Percentiles rank a stretch among this genome's conserved stretches.
Conservation (phyloP, 768 basidiomycete genomes). For the Hemileccinum rubropunctum region DNA sequence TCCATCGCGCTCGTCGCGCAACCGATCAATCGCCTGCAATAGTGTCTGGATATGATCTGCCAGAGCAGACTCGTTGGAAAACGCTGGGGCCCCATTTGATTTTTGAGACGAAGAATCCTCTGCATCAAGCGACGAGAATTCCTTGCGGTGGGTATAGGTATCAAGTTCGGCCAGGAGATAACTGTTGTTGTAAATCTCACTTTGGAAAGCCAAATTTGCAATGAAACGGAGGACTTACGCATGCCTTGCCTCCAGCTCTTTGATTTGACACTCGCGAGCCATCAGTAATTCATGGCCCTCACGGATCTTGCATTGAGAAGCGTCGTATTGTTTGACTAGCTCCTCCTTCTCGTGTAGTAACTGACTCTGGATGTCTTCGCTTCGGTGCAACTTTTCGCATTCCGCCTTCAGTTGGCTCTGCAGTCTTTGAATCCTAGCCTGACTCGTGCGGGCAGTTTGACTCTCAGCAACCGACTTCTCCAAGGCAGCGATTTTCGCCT, state of each 20-base stretch:
- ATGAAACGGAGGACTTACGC: slow-evolving; percentile 21
- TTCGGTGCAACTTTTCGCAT: slow-evolving; percentile 35
- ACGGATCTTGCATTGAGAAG: slow-evolving; percentile 33
- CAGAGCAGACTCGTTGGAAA: slow-evolving; percentile 22
- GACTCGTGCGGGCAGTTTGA: slow-evolving; percentile 30
- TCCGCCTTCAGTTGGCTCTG: slow-evolving; percentile 42
- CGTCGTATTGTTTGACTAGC: slow-evolving; percentile 43
- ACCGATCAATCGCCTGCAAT: slow-evolving; percentile 59
- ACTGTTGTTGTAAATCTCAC: slow-evolving; percentile 10
- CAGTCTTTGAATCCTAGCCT: slow-evolving; percentile 41
- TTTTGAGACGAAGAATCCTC: neutral
- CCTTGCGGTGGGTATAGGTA: neutral
- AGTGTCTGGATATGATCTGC: slow-evolving; percentile 52
- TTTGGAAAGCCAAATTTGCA: neutral
- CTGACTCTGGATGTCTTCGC: slow-evolving; percentile 43
- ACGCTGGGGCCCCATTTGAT: neutral
- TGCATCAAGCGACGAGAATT: neutral
- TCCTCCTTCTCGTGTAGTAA: slow-evolving; percentile 57
- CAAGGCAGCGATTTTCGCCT: slow-evolving; percentile 58
- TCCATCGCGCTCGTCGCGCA: slow-evolving; percentile 63
- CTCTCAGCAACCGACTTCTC: slow-evolving; percentile 46
- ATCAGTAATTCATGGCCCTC: slow-evolving; percentile 19
- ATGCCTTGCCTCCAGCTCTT: slow-evolving; percentile 22
- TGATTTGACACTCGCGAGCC: slow-evolving; percentile 24
- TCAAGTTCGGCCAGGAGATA: slow-evolving; percentile 21